Evolutionary conservation across 352 stramenopile species (phyloP).

Genomic region (Discostella stelligera): DNA sequence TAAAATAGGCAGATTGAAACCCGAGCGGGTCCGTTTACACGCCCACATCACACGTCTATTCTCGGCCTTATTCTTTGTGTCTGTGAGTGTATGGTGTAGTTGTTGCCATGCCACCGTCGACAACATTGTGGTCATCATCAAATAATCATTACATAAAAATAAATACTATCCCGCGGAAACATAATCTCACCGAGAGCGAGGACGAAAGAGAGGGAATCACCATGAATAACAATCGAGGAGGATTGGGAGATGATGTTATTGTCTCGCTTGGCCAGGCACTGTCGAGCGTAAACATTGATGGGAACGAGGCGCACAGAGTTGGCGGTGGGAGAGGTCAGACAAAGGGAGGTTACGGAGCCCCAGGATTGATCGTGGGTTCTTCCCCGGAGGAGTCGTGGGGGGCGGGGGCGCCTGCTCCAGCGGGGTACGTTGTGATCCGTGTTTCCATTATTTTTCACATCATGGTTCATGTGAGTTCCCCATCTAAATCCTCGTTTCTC

Average conservation of each 20-base stretch:
- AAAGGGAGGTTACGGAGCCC: constrained; percentile 3
- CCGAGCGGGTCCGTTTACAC: neutral
- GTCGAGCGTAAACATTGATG: constrained; percentile 28
- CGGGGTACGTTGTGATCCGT: constrained; percentile 15
- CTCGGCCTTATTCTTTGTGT: neutral
- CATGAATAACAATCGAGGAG: constrained; percentile 18
- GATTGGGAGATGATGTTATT: constrained; percentile 39
- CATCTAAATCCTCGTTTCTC: neutral
- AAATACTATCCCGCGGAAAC: neutral
- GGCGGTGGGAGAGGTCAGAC: neutral
- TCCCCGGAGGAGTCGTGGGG: constrained; percentile 5
- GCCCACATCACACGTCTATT: too few relatives aligned
- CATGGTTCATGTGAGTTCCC: constrained; percentile 1
- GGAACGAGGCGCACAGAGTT: neutral
- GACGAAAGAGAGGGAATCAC: constrained; percentile 1
- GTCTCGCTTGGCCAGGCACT: constrained; percentile 42
- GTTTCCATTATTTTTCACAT: neutral
- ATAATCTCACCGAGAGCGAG: neutral
- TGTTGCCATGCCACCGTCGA: constrained; percentile 14
- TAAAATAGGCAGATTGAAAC: constrained; percentile 1
- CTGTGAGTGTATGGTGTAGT: neutral
- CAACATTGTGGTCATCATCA: constrained; percentile 23
- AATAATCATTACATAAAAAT: constrained; percentile 4
- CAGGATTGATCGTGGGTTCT: constrained; percentile 7
- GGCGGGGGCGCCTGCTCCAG: constrained; percentile 19